Evolutionary conservation across 352 stramenopile genomes (phyloP), one percentile per base, ranked within the genome.

Genomic region (Phytophthora ohioensis): DNA sequence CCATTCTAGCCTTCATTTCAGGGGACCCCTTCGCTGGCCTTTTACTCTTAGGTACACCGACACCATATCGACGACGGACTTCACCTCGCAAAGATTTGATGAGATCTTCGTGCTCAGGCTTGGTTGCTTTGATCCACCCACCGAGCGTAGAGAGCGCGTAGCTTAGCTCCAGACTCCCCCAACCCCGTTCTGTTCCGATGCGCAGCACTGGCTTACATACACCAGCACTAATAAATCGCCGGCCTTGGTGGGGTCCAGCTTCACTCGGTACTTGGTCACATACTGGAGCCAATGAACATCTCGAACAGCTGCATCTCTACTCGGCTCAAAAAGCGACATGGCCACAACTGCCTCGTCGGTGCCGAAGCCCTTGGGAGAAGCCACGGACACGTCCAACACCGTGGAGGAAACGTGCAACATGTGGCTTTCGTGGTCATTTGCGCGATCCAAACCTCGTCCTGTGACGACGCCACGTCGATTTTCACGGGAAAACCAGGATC

Each of bases 101-200:
- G n/a, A n/a, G n/a, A n/a, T n/a, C n/a, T n/a, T n/a, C n/a, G n/a
- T n/a, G n/a, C n/a, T n/a, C n/a, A n/a, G n/a, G n/a, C n/a, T n/a
- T n/a, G n/a, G n/a, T n/a, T n/a, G n/a, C n/a, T n/a, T n/a, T n/a
- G 52, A 21, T 81, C 71, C 32, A 84, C 31, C 39, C 57, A 58
- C 3, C 77, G 70, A 12, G 67, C 71, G 51, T 71, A 82, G 64
- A 84, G 69, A 39, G 74, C 70, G 15, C 77, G 77, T 53, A 62
- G 41, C 51, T 63, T 79, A 13, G 38, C 36, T 21, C 49, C 36
- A 12, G 17, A 9, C 38, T 57, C 41, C 13, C 49, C 45, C 10
- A 43, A 36, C 21, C 21, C 21, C 21, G 21, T 34, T 57, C 21
- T 1, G 21, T 34, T 57, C 54, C 5, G 31, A 80, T 74, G 8